Conservation (phyloP, 257 asterid genomes). For the Euphrasia confusa region DNA sequence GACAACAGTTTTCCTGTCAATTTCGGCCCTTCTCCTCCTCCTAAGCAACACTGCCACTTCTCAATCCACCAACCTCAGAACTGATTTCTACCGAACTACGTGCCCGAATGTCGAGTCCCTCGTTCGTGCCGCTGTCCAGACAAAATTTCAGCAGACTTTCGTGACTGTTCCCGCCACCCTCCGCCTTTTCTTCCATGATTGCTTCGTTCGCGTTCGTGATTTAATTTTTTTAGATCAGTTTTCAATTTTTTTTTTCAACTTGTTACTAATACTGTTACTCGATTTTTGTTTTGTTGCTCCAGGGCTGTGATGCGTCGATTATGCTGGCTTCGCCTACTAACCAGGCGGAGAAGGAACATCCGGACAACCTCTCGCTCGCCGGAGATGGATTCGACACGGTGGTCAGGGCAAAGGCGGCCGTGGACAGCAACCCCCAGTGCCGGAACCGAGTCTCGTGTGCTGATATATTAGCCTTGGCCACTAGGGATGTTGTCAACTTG, state of each 20-base stretch:
- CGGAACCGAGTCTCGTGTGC: conserved; percentile 80
- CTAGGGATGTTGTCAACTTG: conserved; percentile 71
- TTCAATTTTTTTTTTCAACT: too few relatives aligned
- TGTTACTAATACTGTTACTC: background rate
- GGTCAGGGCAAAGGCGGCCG: conserved; percentile 75
- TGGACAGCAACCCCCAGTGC: conserved; percentile 50
- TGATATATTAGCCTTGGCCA: conserved; percentile 78
- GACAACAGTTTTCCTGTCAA: too few relatives aligned
- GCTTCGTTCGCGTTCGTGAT: conserved; percentile 41
- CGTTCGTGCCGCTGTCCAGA: conserved; percentile 46
- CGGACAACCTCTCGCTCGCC: conserved; percentile 77
- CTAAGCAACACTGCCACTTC: conserved; percentile 37
- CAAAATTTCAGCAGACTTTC: conserved; percentile 56
- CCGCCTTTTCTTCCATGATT: conserved; percentile 86
- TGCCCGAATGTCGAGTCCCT: conserved; percentile 74
- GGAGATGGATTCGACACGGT: conserved; percentile 96
- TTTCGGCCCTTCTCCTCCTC: conserved; percentile 3
- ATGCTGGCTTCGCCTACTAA: conserved; percentile 60
- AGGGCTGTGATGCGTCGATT: conserved; percentile 92
- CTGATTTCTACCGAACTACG: conserved; percentile 36
- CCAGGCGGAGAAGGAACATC: conserved; percentile 77
- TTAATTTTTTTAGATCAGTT: too few relatives aligned
- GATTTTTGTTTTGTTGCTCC: too few relatives aligned
- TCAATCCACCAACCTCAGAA: conserved; percentile 31
- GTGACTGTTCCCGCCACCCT: conserved; percentile 58